Evolutionary conservation across 768 basidiomycete genomes (phyloP), one percentile per base, ranked within the genome.

Genomic region (Ephemerocybe angulata): DNA sequence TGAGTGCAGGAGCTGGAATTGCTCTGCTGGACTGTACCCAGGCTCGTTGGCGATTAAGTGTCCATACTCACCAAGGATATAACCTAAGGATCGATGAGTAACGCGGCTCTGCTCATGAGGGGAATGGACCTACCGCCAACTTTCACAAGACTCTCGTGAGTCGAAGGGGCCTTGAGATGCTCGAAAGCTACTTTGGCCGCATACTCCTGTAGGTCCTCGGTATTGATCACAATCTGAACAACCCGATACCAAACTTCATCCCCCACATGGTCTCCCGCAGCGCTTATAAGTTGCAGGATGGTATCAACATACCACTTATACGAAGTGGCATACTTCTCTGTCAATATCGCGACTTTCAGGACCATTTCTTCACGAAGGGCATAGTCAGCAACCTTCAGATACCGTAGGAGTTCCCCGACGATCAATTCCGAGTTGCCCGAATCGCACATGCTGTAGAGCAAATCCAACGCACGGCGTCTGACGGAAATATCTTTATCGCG

Each of bases 201-300:
- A 72, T 99, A 99, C 59, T 90, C 85, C 68, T 99, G 95, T 28
- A 99, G 76, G 70, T 98, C 93, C 67, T 98, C 96, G 22, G 97
- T 99, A 66, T 99, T 99, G 43, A 93, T 98, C 46, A 97, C 92
- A 57, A 99, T 98, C 67, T 98, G 97, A 25, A 99, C 89, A 48
- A 99, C 94, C 50, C 97, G 90, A 70, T 97, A 98, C 97, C 97
- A 99, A 30, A 99, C 97, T 75, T 98, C 97, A 60, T 98, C 96
- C 43, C 97, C 97, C 50, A 99, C 96, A 66, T 99, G 94, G 65
- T 99, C 97, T 52, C 97, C 97, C 11, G 97, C 97, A 37, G 93
- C 87, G 66, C 90, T 92, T 67, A 99, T 96, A 54, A 99, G 83
- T 65, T 94, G 88, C 62, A 99, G 74, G 65, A 98, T 92, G 60